A percentile compares a stretch with the other conserved stretches of the same genome.
phyloP scores from a whole-genome alignment of 23 red algal genomes.

The Rhodosorus marinus region DNA sequence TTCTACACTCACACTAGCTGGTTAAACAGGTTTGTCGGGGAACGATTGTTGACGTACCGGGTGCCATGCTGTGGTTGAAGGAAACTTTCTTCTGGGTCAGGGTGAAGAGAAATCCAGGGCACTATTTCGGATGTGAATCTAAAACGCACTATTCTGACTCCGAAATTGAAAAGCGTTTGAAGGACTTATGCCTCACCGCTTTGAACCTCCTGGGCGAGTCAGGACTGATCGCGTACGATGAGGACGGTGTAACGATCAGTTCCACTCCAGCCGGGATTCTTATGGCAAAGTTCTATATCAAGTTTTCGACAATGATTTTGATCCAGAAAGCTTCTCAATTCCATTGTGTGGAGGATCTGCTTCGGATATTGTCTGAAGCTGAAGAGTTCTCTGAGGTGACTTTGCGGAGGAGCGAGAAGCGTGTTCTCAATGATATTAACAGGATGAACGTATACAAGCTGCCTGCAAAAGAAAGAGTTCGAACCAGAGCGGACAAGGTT shows the following conservation, averaged over 20 bases:
- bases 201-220: slow-evolving; percentile 9
- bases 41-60: slow-evolving; percentile 23
- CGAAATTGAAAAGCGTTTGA: background rate
- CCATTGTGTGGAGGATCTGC: slow-evolving; percentile 6
- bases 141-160: too few species aligned
- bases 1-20: too few species aligned
- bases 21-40: too few species aligned
- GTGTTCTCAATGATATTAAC: slow-evolving; percentile 26
- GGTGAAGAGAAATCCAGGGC: background rate
- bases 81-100: slow-evolving; percentile 34
- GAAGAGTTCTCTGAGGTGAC: slow-evolving; percentile 9
- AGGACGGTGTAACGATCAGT: slow-evolving; percentile 10
- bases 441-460: too few species aligned
- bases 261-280: background rate
- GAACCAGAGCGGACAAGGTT: slow-evolving; percentile 19
- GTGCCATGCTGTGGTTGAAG: slow-evolving; percentile 13
- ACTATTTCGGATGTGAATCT: background rate
- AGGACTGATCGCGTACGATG: slow-evolving; percentile 18
- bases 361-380: slow-evolving; percentile 5
- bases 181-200: slow-evolving; percentile 1
- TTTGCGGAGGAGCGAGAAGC: slow-evolving; percentile 19
- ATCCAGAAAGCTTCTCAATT: slow-evolving; percentile 4
- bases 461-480: slow-evolving; percentile 14
- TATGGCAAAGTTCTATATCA: slow-evolving; percentile 27
- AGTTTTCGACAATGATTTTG: slow-evolving; percentile 14